A percentile compares a stretch with the other conserved stretches of the same genome.
These are phyloP conservation scores for Boletus huronensis DNA, from an alignment of 768 basidiomycete species.

Conservation along the genomic window DNA sequence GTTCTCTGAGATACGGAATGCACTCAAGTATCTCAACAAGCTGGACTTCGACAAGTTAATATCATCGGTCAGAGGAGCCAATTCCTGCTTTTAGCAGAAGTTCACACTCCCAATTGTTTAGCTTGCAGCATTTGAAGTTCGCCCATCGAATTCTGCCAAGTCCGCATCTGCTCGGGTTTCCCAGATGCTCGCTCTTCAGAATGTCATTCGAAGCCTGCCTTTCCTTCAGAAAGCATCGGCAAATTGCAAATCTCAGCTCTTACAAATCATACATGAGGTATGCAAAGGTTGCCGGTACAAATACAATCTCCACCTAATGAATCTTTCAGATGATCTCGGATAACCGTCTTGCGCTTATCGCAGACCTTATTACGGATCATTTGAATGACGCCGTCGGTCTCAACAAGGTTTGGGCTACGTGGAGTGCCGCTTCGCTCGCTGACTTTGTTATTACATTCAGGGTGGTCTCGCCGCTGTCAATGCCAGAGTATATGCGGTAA, in stretches of 20 bases:
- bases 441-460: conserved; percentile 32
- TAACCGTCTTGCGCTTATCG: conserved; percentile 62
- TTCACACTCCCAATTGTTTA: conserved; percentile 25
- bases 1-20: conserved; percentile 64
- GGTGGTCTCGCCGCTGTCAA: conserved; percentile 73
- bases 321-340: conserved; percentile 66
- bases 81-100: background rate
- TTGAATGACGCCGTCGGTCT: conserved; percentile 70
- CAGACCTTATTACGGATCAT: conserved; percentile 51
- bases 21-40: conserved; percentile 68
- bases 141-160: conserved; percentile 51
- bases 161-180: conserved; percentile 64
- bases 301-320: background rate
- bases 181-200: conserved; percentile 79
- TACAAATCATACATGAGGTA: conserved; percentile 62
- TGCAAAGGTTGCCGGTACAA: background rate
- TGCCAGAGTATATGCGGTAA: conserved; percentile 86
- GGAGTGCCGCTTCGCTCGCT: background rate
- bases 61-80: conserved; percentile 45
- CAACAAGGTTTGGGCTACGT: conserved; percentile 48
- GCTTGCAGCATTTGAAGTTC: conserved; percentile 65
- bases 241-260: conserved; percentile 54
- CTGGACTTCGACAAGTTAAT: conserved; percentile 89
- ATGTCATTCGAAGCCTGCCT: conserved; percentile 65
- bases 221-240: conserved; percentile 58